Percentiles rank a stretch among this genome's conserved stretches.
These are phyloP conservation scores for Leccinum pallidistipes DNA, from an alignment of 1,284 basidiomycete species.

Conservation along the genomic window DNA sequence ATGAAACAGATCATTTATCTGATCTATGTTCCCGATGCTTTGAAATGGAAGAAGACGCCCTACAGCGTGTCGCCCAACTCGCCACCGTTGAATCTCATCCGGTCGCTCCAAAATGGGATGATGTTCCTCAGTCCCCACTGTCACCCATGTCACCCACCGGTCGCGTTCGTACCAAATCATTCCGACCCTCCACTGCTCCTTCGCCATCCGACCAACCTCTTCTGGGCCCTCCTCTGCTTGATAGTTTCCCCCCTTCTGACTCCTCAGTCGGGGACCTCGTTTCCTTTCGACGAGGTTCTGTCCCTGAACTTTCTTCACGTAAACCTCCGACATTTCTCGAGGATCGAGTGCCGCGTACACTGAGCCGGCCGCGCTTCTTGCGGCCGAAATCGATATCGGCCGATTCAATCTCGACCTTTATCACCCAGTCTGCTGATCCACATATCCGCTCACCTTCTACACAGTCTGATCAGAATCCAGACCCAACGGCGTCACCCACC, in stretches of 20 bases:
- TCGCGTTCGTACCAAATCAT: constrained; percentile 4
- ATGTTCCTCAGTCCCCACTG: constrained; percentile 11
- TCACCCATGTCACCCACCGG: constrained; percentile 26
- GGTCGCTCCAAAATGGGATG: constrained; percentile 20
- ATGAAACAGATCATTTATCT: constrained; percentile 26
- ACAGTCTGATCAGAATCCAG: constrained; percentile 3
- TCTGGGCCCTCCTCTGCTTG: not conserved
- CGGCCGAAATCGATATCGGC: constrained; percentile 36
- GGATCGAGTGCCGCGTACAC: constrained; percentile 18
- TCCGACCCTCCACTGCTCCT: constrained; percentile 17
- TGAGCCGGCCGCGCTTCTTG: constrained; percentile 23
- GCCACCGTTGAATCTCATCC: constrained; percentile 15
- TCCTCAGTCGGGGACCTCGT: constrained; percentile 6
- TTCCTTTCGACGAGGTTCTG: constrained; percentile 32
- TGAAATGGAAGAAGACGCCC: constrained; percentile 31
- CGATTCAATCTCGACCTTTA: constrained; percentile 31
- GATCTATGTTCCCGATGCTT: constrained; percentile 33
- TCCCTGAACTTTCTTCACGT: constrained; percentile 28
- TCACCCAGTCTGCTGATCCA: constrained; percentile 13
- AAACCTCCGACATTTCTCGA: constrained; percentile 15
- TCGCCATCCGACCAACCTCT: constrained; percentile 12
- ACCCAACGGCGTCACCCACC: constrained; percentile 3
- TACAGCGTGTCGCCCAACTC: constrained; percentile 31
- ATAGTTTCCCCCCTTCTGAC: not conserved
- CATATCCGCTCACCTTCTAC: constrained; percentile 7